Percentiles rank a stretch among this genome's conserved stretches.
Evolutionary conservation across 2,329 filamentous ascomycete genomes (phyloP).

Genomic region (Microsporum canis): DNA sequence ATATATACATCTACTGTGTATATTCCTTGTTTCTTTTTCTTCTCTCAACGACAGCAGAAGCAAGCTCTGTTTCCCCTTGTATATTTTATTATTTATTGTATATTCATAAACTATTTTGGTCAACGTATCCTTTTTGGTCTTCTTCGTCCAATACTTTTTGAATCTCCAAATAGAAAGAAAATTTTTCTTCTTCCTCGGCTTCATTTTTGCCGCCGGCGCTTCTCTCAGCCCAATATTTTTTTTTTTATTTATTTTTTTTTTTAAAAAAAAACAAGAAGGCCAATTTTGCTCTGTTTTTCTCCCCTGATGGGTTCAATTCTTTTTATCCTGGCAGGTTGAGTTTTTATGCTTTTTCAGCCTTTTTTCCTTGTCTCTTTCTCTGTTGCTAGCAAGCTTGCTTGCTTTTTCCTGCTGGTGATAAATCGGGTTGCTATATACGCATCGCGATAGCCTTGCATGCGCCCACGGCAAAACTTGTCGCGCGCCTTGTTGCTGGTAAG

Average conservation of each 20-base stretch:
- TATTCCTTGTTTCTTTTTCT: background rate
- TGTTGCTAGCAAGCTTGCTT: background rate
- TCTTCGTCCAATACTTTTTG: background rate
- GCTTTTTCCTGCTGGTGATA: background rate
- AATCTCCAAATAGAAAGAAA: background rate
- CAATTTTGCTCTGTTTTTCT: too few relatives aligned
- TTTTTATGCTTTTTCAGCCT: constrained; percentile 1
- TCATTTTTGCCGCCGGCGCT: background rate
- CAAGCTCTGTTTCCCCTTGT: background rate
- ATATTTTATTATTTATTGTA: constrained; percentile 1
- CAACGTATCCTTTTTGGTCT: background rate
- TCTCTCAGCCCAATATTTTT: background rate
- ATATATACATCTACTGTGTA: background rate
- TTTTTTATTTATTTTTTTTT: background rate
- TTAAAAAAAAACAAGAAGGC: too few relatives aligned
- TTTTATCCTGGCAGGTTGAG: background rate
- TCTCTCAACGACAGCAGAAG: background rate
- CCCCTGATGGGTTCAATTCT: too few relatives aligned
- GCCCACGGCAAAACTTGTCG: background rate
- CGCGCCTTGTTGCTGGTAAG: background rate
- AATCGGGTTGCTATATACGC: constrained; percentile 4
- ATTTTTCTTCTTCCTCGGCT: background rate
- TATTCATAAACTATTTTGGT: background rate
- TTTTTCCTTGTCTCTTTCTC: background rate
- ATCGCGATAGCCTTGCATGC: constrained; percentile 4